Evolutionary conservation across 495 filamentous ascomycete species (phyloP).

Genomic region (Podospora tetraspora): DNA sequence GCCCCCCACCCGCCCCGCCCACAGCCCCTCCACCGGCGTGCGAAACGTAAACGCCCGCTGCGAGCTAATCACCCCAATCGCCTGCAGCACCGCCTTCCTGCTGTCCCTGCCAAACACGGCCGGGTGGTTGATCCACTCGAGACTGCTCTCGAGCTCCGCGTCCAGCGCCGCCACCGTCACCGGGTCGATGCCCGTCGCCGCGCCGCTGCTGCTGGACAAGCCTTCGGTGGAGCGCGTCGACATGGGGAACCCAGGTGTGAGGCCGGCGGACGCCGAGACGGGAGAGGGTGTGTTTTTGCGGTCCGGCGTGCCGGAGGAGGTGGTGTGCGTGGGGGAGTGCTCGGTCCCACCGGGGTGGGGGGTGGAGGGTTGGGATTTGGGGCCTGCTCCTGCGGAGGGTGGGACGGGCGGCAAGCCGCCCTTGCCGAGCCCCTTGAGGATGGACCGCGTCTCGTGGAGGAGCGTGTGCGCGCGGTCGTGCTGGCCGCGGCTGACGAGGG

Average conservation of each 20-base stretch:
- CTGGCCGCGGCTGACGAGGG: conserved; percentile 83
- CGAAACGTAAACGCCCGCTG: conserved; percentile 94
- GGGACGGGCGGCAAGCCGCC: conserved; percentile 87
- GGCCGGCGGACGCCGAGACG: conserved; percentile 34
- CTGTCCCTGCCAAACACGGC: conserved; percentile 94
- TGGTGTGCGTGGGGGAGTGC: conserved; percentile 33
- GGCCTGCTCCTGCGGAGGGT: conserved; percentile 19
- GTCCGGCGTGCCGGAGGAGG: conserved; percentile 39
- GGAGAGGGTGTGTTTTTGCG: conserved; percentile 47
- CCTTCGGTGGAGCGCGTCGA: conserved; percentile 44
- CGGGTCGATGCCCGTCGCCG: conserved; percentile 67
- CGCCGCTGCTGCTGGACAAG: conserved; percentile 41
- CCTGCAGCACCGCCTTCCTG: conserved; percentile 91
- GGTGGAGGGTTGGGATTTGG: conserved; percentile 45
- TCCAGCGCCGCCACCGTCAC: conserved; percentile 81
- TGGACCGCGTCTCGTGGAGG: conserved; percentile 86
- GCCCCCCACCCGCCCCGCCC: conserved; percentile 74
- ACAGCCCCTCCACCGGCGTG: conserved; percentile 75
- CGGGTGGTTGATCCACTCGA: conserved; percentile 99
- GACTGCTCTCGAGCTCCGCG: conserved; percentile 78
- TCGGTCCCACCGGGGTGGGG: conserved; percentile 42
- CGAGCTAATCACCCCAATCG: conserved; percentile 91
- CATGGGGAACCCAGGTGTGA: conserved; percentile 29
- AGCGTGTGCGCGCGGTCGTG: conserved; percentile 91
- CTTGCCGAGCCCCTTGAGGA: conserved; percentile 92